Evolutionary conservation across 208 protist species (phyloP), one percentile per base, ranked within the genome.

Genomic region (Crithidia acanthocephali): DNA sequence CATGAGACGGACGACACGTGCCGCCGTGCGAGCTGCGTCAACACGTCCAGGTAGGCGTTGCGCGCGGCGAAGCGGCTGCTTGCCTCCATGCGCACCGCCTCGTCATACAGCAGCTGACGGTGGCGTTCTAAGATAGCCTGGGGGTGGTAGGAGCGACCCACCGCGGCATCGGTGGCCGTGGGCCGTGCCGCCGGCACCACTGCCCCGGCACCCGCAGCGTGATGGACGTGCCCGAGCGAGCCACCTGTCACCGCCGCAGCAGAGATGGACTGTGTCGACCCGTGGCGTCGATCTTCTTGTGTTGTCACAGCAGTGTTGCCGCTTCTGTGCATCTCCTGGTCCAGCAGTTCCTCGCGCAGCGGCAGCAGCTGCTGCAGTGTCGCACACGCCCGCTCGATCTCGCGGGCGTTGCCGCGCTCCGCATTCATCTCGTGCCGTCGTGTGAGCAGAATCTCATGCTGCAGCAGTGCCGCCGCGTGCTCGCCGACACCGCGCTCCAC

Each of bases 401-500:
- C 79, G 22, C 75, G 74, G 0, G 62, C 57, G 51, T 81, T 69
- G 28, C 55, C 48, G 52, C 86, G 33, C 50, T 89, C 79, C 40
- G 64, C 58, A 44, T 83, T 73, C 23, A 90, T 44, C 33, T 87
- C 81, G 9, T 69, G 40, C 1, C 75, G 74, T 5, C 83, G 80
- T 13, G 57, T 50, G 25, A 79, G 33, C 1, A 84, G 53, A 13
- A 89, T 42, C 22, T 79, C 73, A 7, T 81, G 68, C 28, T 85
- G 76, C 40, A 84, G 57, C 27, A 77, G 50, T 15, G 62, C 63
- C 20, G 76, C 69, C 11, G 84, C 68, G 55, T 76, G 74, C 32
- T 88, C 79, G 25, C 85, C 84, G 4, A 93, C 84, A 15, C 85
- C 87, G 27, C 61, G 64, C 25, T 68, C 74, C 20, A 82, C 83